These are phyloP conservation scores for Diaporthe sp. DNA, from an alignment of 2,329 filamentous ascomycete species.

Conservation along the genomic window DNA sequence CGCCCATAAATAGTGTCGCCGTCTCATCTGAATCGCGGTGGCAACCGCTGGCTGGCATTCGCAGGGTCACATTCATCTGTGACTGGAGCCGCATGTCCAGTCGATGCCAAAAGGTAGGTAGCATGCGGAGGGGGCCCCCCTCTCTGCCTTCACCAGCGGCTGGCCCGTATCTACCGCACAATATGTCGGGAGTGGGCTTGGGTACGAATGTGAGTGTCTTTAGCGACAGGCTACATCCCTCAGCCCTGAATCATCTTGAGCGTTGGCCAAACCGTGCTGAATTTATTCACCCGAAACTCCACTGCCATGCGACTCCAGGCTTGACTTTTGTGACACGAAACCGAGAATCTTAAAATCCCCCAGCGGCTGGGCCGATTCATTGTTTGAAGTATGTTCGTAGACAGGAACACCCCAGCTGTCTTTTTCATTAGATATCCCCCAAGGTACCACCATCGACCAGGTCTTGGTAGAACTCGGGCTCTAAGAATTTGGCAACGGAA, in stretches of 20 bases:
- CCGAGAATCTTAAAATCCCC: neutral
- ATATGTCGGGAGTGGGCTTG: neutral
- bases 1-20: constrained; percentile 18
- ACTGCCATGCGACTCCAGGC: constrained; percentile 25
- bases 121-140: neutral
- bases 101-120: neutral
- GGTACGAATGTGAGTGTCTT: neutral
- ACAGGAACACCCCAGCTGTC: neutral
- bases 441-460: constrained; percentile 91
- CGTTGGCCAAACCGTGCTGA: constrained; percentile 19
- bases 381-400: neutral
- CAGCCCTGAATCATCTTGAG: neutral
- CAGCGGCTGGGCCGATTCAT: neutral
- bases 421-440: constrained; percentile 61
- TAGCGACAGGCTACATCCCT: neutral
- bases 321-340: constrained; percentile 8
- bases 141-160: neutral
- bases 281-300: constrained; percentile 18
- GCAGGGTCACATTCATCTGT: constrained; percentile 28
- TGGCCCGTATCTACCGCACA: neutral
- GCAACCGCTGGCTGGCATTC: constrained; percentile 19
- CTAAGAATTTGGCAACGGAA: constrained; percentile 94
- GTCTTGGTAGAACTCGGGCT: constrained; percentile 91
- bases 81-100: constrained; percentile 23
- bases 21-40: constrained; percentile 21